Percentiles rank a stretch among this genome's conserved stretches.
phyloP scores from a whole-genome alignment of 2,329 filamentous ascomycete genomes.

The Diaporthe sp. region DNA sequence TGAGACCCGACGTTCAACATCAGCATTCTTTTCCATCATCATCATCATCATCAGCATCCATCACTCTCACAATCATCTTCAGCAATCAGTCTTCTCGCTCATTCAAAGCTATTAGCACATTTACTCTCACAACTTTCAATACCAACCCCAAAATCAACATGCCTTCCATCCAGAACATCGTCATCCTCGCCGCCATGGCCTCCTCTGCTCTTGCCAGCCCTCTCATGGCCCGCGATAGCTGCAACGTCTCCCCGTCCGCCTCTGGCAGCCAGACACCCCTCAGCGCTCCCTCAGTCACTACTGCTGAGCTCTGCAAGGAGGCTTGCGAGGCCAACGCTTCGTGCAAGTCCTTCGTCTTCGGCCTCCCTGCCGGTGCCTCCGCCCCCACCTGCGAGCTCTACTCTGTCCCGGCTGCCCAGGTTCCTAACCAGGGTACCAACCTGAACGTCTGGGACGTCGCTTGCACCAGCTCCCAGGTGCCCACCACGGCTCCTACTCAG shows the following conservation, averaged over 20 bases:
- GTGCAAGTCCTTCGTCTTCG: conserved; percentile 14
- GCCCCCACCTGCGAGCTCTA: conserved; percentile 11
- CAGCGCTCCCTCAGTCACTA: background rate
- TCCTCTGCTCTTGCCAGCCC: conserved; percentile 15
- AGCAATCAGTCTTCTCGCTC: background rate
- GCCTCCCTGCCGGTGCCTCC: background rate
- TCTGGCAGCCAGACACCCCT: background rate
- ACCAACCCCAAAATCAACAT: background rate
- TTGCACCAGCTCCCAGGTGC: background rate
- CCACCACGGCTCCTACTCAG: conserved; percentile 9
- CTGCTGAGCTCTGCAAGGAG: conserved; percentile 16
- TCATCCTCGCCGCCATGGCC: conserved; percentile 12
- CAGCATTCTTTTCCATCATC: background rate
- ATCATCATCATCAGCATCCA: conserved; percentile 18
- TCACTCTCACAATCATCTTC: background rate
- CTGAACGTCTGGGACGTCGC: conserved; percentile 17
- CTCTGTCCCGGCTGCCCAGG: background rate
- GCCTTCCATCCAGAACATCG: conserved; percentile 13
- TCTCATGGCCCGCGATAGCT: conserved; percentile 17
- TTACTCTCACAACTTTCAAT: no score
- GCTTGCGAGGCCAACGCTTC: conserved; percentile 21
- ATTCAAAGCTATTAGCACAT: background rate
- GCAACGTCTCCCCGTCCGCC: conserved; percentile 6
- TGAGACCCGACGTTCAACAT: background rate
- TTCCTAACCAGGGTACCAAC: conserved; percentile 1